phyloP scores from a whole-genome alignment of 768 basidiomycete genomes.

The Russula griseocarnosa region DNA sequence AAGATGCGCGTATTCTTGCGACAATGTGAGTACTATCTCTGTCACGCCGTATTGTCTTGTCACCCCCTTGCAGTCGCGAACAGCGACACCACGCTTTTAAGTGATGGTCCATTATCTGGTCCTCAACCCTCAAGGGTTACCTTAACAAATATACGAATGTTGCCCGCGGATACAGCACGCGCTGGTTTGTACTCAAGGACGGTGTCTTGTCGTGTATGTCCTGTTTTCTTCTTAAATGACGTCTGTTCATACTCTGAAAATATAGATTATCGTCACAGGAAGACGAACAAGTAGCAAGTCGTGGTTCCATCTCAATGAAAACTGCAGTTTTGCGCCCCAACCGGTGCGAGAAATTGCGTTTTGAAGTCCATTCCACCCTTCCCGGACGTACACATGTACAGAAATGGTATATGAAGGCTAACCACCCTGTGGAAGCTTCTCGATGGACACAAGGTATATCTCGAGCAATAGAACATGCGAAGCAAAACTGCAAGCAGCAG shows the following conservation, averaged over 20 bases:
- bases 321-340: conserved; percentile 60
- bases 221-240: not conserved
- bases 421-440: conserved; percentile 84
- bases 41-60: conserved; percentile 4
- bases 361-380: conserved; percentile 72
- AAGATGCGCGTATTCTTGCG: conserved; percentile 75
- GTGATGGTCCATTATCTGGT: conserved; percentile 42
- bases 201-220: conserved; percentile 80
- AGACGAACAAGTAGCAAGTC: conserved; percentile 79
- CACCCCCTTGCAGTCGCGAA: conserved; percentile 55
- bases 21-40: conserved; percentile 57
- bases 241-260: not conserved
- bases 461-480: conserved; percentile 69
- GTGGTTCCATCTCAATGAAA: conserved; percentile 87
- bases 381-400: conserved; percentile 48
- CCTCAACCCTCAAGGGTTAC: conserved; percentile 71
- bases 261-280: conserved; percentile 78
- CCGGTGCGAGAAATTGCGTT: conserved; percentile 61
- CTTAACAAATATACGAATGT: conserved; percentile 92
- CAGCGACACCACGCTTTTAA: conserved; percentile 69
- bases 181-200: conserved; percentile 89
- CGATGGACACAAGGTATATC: conserved; percentile 80
- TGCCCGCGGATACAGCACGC: conserved; percentile 79
- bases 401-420: conserved; percentile 81
- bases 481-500: conserved; percentile 38